Base-by-base conservation (phyloP, 75 land plant species). In the Adiantum capillusveneris region DNA sequence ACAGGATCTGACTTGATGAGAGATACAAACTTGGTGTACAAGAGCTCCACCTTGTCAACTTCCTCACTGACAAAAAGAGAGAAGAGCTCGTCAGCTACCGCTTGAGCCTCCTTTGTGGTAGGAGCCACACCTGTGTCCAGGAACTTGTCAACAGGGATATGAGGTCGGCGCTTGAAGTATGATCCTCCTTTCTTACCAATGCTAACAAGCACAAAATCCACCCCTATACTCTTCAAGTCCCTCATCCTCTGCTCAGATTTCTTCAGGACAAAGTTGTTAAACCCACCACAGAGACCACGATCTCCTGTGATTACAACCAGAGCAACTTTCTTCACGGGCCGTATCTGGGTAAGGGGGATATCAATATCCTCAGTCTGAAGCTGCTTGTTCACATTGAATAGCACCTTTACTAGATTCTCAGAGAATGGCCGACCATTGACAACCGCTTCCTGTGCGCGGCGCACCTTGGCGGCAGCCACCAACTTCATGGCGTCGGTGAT, bases 401-500 rank as follows among this genome's bases (percentile, higher is more conserved):
- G 57, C 24, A 83, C 78, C 65, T 83, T 73, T 7, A 75, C 81
- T 0, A 86, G 77, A 11, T 78, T 64, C 44, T 83, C 84, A 9
- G 81, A 67, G 58, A 83, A 86, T 7, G 90, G 90, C 11, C 87
- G 60, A 24, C 78, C 74, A 36, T 66, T 83, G 29, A 86, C 75
- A 28, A 86, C 84, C 0, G 87, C 84, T 44, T 86, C 90, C 58
- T 86, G 87, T 11, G 90, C 90, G 28, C 81, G 44, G 16, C 90
- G 64, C 22, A 86, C 78, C 62, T 71, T 83, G 3, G 90, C 90
- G 0, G 87, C 87, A 1, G 90, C 87, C 39, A 86, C 87, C 1
- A 86, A 84, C 76, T 83, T 86, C 84, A 83, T 86, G 11, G 90
- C 90, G 31, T 86, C 87, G 11, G 90, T 83, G 50, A 86, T 77